phyloP scores from a whole-genome alignment of 73 alveolate genomes.

The Paramecium octaurelia region DNA sequence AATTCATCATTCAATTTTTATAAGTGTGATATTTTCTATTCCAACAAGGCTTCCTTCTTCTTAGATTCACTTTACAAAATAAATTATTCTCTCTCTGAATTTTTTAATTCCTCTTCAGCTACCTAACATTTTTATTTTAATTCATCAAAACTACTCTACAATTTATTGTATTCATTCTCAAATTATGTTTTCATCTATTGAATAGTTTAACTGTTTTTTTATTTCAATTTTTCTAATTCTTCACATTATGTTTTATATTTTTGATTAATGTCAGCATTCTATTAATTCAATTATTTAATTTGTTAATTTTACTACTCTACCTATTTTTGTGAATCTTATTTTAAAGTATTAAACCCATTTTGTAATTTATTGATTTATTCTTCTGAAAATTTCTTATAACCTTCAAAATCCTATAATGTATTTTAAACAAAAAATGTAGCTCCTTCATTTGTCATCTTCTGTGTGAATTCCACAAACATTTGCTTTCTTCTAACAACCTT shows the following conservation, averaged over 20 bases:
- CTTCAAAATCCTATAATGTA: constrained; percentile 61
- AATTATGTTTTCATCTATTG: neutral
- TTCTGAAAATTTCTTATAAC: constrained; percentile 66
- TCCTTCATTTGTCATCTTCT: constrained; percentile 72
- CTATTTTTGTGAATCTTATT: neutral
- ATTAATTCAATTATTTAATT: neutral
- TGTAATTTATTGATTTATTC: constrained; percentile 60
- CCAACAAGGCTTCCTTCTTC: constrained; percentile 17
- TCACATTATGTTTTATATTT: neutral
- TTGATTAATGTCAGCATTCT: neutral
- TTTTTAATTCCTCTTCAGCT: neutral
- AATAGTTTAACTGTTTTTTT: neutral
- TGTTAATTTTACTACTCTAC: neutral
- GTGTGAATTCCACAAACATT: constrained; percentile 73
- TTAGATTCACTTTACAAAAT: neutral
- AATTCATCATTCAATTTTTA: constrained; percentile 1
- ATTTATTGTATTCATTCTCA: neutral
- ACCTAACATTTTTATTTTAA: neutral
- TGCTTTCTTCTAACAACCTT: constrained; percentile 73
- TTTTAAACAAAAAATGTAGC: constrained; percentile 71
- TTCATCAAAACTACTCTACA: neutral
- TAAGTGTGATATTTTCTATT: constrained; percentile 3
- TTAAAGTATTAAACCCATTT: neutral
- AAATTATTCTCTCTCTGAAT: constrained; percentile 20
- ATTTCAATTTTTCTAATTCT: neutral